These are phyloP conservation scores for Ophiostoma fasciatum DNA, from an alignment of 2,329 filamentous ascomycete genomes.

Conservation along the genomic window DNA sequence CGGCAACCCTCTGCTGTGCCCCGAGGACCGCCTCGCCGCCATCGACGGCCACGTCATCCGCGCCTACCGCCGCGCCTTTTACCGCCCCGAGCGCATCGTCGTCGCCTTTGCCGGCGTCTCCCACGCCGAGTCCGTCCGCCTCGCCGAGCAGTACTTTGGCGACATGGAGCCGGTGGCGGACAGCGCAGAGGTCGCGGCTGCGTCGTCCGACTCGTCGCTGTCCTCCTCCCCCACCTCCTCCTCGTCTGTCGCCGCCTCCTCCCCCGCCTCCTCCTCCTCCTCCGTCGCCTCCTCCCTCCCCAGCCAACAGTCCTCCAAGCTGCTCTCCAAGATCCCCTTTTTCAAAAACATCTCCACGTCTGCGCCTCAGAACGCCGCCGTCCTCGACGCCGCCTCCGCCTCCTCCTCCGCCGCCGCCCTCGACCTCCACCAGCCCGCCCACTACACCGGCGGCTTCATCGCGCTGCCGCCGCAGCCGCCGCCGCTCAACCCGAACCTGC, in stretches of 20 bases:
- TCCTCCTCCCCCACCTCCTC: conserved; percentile 17
- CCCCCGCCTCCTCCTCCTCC: conserved; percentile 17
- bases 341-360: conserved; percentile 79
- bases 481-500: conserved; percentile 60
- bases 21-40: conserved; percentile 59
- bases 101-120: conserved; percentile 88
- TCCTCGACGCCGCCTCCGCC: conserved; percentile 29
- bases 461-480: conserved; percentile 69
- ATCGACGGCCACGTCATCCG: conserved; percentile 64
- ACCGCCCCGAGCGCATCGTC: conserved; percentile 79
- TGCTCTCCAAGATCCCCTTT: conserved; percentile 65
- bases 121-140: conserved; percentile 61
- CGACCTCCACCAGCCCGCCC: conserved; percentile 50
- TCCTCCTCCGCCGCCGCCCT: conserved; percentile 39
- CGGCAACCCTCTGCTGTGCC: conserved; percentile 84
- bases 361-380: conserved; percentile 45
- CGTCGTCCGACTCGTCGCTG: no score
- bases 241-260: conserved; percentile 18
- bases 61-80: conserved; percentile 71
- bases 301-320: conserved; percentile 37
- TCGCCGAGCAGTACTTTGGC: conserved; percentile 79
- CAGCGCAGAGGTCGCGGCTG: conserved; percentile 12
- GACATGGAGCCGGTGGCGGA: conserved; percentile 56
- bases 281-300: conserved; percentile 4
- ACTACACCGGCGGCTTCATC: conserved; percentile 90